Evolutionary conservation across 495 filamentous ascomycete species (phyloP), one percentile per base, ranked within the genome.

Genomic region (Tuber magnatum): DNA sequence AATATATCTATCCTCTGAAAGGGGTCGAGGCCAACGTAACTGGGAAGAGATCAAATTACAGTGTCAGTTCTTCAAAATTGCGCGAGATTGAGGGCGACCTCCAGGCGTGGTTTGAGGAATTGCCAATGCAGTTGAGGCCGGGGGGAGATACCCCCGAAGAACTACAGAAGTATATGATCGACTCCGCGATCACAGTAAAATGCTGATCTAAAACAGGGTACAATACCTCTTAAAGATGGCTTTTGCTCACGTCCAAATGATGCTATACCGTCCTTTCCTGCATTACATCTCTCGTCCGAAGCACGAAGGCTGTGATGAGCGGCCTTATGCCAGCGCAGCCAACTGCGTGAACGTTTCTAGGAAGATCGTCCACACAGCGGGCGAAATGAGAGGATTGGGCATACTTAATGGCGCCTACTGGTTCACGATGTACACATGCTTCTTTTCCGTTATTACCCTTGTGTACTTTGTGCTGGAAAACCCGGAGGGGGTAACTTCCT

Each of bases 361-460:
- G 40, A 98, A 97, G 80, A 95, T 99, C 74, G 89, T 98, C 46
- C 94, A 97, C 83, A 95, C 97, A 75, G 92, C 92, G 3, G 89
- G 89, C 41, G 92, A 95, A 77, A 97, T 98, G 89, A 93, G 94
- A 76, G 91, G 90, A 80, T 87, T 90, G 77, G 91, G 90, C 0
- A 86, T 96, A 18, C 87, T 99, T 38, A 92, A 92, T 79, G 95
- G 95, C 0, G 92, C 94, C 0, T 97, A 94, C 84, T 99, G 95
- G 95, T 97, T 97, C 80, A 92, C 91, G 70, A 93, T 97, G 85
- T 98, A 97, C 79, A 97, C 95, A 3, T 92, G 93, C 22, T 98
- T 97, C 84, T 98, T 97, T 83, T 91, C 94, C 38, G 93, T 97
- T 68, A 86, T 99, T 16, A 93, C 94, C 0, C 84, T 98, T 74